phyloP scores from a whole-genome alignment of 352 stramenopile species.

The Globisporangium echinulatum region DNA sequence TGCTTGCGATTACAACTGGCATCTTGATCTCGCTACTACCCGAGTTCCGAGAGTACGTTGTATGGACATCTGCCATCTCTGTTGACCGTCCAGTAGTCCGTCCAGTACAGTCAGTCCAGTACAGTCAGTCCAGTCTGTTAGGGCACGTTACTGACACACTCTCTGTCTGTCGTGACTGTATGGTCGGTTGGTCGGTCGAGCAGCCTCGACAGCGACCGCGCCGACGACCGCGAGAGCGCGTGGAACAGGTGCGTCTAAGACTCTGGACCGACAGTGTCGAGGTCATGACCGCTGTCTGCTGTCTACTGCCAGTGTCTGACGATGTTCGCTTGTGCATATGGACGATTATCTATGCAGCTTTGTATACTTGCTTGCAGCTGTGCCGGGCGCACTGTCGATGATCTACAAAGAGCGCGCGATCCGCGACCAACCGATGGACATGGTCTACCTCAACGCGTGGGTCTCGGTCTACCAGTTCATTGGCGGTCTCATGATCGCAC shows the following conservation, averaged over 20 bases:
- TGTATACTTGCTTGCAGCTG: conserved; percentile 69
- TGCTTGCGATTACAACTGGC: conserved; percentile 54
- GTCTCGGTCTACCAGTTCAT: conserved; percentile 85
- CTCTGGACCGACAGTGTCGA: no score
- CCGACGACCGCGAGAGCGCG: conserved; percentile 64
- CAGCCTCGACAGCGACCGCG: conserved; percentile 55
- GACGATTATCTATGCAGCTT: conserved; percentile 20
- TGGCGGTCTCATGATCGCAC: conserved; percentile 66
- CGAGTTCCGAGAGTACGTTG: conserved; percentile 65
- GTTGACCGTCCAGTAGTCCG: no score
- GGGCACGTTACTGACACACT: not conserved
- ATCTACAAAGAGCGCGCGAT: conserved; percentile 84
- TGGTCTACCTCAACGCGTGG: conserved; percentile 85
- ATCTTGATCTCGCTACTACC: conserved; percentile 74
- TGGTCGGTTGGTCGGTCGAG: not conserved
- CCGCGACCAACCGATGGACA: conserved; percentile 79
- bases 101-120: no score
- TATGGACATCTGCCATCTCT: not conserved
- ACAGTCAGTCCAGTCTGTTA: no score
- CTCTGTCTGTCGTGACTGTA: not conserved
- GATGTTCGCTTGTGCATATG: not conserved
- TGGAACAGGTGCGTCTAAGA: conserved; percentile 58
- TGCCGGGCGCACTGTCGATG: conserved; percentile 78
- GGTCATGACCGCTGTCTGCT: no score
- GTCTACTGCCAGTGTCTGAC: no score